Percentiles rank a stretch among this genome's conserved stretches.
Evolutionary conservation across 192 early-diverging fungal genomes (phyloP).

Genomic region (Coemansia sp.): DNA sequence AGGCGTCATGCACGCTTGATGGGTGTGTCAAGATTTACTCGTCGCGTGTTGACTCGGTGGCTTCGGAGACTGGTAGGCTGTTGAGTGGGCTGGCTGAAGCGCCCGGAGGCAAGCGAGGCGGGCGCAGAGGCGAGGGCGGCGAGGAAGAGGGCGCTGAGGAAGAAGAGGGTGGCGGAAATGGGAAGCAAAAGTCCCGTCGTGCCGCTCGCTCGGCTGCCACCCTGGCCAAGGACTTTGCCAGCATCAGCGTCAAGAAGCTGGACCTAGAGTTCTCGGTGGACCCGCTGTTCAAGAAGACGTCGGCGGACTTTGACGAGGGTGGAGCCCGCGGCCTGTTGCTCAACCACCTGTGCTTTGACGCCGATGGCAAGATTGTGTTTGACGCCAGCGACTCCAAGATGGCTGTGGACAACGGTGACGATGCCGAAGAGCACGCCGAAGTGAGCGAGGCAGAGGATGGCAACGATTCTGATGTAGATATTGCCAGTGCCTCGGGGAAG

Average conservation of each 20-base stretch:
- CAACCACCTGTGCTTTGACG: constrained; percentile 81
- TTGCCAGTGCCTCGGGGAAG: not conserved
- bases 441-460: constrained; percentile 14
- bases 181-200: constrained; percentile 31
- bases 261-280: constrained; percentile 93
- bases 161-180: constrained; percentile 28
- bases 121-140: constrained; percentile 33
- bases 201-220: constrained; percentile 62
- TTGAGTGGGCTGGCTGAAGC: constrained; percentile 83
- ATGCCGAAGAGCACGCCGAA: constrained; percentile 48
- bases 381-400: constrained; percentile 82
- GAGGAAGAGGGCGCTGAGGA: constrained; percentile 58
- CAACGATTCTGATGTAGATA: constrained; percentile 14
- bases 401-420: constrained; percentile 51
- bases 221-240: constrained; percentile 77
- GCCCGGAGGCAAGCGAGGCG: constrained; percentile 52
- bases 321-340: constrained; percentile 89
- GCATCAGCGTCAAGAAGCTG: constrained; percentile 80
- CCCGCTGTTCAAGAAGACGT: constrained; percentile 97
- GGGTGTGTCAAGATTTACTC: constrained; percentile 97
- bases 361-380: constrained; percentile 89
- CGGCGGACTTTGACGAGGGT: constrained; percentile 97
- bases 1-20: constrained; percentile 94
- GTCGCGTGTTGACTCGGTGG: constrained; percentile 94
- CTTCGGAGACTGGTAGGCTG: constrained; percentile 86